Conservation (phyloP, 2,329 filamentous ascomycete genomes). For the Blastomyces gilchristii region DNA sequence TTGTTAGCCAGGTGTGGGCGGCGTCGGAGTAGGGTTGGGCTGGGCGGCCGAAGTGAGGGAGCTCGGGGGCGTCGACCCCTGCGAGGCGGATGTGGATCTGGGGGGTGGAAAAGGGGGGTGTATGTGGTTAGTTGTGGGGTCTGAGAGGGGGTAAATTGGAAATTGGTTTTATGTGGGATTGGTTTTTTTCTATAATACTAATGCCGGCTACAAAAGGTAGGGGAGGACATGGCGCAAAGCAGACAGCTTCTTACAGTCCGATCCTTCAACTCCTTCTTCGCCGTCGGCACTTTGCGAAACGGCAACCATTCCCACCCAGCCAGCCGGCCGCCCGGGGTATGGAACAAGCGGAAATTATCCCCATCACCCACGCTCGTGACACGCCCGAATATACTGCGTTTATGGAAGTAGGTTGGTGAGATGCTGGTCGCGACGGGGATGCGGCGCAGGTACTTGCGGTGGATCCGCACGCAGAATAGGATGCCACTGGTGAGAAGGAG, state of each 20-base stretch:
- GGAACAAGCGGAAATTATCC: slow-evolving; percentile 88
- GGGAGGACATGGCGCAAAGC: not conserved
- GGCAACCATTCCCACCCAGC: slow-evolving; percentile 88
- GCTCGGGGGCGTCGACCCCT: slow-evolving; percentile 85
- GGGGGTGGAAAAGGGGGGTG: not conserved
- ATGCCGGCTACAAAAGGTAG: not conserved
- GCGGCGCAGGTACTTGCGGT: slow-evolving; percentile 59
- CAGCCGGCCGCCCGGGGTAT: slow-evolving; percentile 81
- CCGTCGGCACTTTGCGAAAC: slow-evolving; percentile 53
- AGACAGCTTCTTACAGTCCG: slow-evolving; percentile 48
- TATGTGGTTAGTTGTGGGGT: not conserved
- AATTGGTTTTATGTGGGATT: no score
- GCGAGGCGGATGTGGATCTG: slow-evolving; percentile 78
- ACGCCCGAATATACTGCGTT: slow-evolving; percentile 65
- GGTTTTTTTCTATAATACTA: no score
- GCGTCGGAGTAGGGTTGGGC: slow-evolving; percentile 77
- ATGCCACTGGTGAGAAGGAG: slow-evolving; percentile 31
- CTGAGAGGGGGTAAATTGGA: not conserved
- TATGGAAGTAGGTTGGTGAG: slow-evolving; percentile 62
- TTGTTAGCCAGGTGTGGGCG: slow-evolving; percentile 68
- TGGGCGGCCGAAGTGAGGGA: slow-evolving; percentile 80
- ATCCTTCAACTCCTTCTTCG: slow-evolving; percentile 58
- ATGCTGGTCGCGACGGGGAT: slow-evolving; percentile 71
- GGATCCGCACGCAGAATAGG: slow-evolving; percentile 27
- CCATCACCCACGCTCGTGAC: slow-evolving; percentile 95